Conservation (phyloP, 2,329 filamentous ascomycete genomes). For the Leptosphaerulina australis region DNA sequence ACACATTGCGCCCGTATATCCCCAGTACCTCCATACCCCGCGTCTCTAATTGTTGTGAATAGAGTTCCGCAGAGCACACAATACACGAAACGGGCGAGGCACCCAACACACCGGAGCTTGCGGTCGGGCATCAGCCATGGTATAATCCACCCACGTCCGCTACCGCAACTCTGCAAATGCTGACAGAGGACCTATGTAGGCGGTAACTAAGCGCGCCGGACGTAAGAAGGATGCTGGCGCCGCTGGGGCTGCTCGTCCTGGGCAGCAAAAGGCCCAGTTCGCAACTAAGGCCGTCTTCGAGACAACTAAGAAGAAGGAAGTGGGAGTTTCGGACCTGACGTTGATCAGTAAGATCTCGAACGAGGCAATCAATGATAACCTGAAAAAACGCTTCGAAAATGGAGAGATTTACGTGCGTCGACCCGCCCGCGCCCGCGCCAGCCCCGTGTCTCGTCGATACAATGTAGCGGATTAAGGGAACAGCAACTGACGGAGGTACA, state of each 20-base stretch:
- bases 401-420: conserved; percentile 84
- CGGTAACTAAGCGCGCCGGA: conserved; percentile 63
- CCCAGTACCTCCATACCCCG: conserved; percentile 1
- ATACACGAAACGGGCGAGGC: conserved; percentile 21
- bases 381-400: conserved; percentile 98
- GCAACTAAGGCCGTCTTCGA: conserved; percentile 97
- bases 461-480: conserved; percentile 14
- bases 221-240: conserved; percentile 61
- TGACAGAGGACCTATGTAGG: conserved; percentile 48
- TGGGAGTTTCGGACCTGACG: conserved; percentile 96
- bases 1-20: conserved; percentile 16
- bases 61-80: conserved; percentile 15
- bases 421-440: conserved; percentile 31
- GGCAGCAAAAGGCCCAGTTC: conserved; percentile 62
- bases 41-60: conserved; percentile 2
- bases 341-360: conserved; percentile 98
- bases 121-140: conserved; percentile 47
- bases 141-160: conserved; percentile 24
- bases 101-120: conserved; percentile 26
- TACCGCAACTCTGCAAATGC: conserved; percentile 13
- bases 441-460: conserved; percentile 28
- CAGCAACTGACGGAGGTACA: conserved; percentile 47
- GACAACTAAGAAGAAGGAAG: conserved; percentile 97
- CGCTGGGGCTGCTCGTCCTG: conserved; percentile 52
- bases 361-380: conserved; percentile 98